These are phyloP conservation scores for Tuber melanosporum DNA, from an alignment of 495 filamentous ascomycete species.

Conservation along the genomic window DNA sequence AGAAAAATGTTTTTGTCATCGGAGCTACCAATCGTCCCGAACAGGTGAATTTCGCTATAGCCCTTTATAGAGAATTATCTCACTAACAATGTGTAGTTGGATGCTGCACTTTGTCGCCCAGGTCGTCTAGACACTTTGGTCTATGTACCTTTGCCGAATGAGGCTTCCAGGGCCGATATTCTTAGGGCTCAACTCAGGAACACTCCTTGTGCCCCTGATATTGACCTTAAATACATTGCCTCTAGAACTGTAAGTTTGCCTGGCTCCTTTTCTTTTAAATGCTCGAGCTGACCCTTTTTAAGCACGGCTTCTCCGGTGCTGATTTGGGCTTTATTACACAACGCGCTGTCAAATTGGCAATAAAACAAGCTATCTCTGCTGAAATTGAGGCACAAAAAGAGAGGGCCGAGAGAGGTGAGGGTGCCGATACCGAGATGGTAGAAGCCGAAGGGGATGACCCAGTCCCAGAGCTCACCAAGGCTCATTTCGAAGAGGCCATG, in stretches of 20 bases:
- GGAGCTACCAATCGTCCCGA: constrained; percentile 98
- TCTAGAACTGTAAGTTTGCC: constrained; percentile 60
- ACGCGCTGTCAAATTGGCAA: constrained; percentile 97
- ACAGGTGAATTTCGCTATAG: constrained; percentile 47
- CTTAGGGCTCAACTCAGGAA: constrained; percentile 96
- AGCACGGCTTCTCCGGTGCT: constrained; percentile 96
- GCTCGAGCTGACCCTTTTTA: constrained; percentile 12
- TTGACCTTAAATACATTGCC: constrained; percentile 85
- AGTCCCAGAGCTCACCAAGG: constrained; percentile 87
- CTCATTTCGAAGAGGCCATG: constrained; percentile 99
- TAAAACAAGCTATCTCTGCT: constrained; percentile 86
- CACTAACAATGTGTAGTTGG: constrained; percentile 50
- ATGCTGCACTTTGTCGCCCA: constrained; percentile 94
- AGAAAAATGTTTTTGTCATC: constrained; percentile 99
- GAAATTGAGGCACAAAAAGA: constrained; percentile 86
- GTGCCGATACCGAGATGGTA: constrained; percentile 73
- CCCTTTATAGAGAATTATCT: constrained; percentile 1
- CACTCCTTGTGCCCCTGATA: constrained; percentile 82
- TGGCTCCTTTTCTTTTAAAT: not conserved
- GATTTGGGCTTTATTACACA: constrained; percentile 99
- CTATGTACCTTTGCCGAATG: constrained; percentile 93
- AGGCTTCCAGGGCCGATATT: constrained; percentile 76
- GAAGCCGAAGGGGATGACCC: constrained; percentile 78
- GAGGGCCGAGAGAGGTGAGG: constrained; percentile 77
- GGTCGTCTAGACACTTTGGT: constrained; percentile 97